Evolutionary conservation across 2,329 filamentous ascomycete genomes (phyloP).

Genomic region (Aspergillus sp.): DNA sequence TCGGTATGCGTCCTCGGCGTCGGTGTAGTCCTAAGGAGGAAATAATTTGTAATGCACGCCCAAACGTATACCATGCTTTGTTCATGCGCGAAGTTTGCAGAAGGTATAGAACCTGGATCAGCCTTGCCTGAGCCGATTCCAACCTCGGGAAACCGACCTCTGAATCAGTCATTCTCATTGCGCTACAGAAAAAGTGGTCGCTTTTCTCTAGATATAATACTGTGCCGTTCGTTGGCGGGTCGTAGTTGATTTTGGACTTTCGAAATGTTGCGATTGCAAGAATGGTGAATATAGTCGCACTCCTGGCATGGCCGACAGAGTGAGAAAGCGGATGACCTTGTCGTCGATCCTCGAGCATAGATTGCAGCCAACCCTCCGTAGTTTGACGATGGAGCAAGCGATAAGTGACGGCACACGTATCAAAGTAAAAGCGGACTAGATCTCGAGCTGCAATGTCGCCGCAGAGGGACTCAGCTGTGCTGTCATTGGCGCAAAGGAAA

Average conservation of each 20-base stretch:
- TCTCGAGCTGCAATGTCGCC: background rate
- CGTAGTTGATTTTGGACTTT: constrained; percentile 5
- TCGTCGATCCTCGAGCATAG: constrained; percentile 4
- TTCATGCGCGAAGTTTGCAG: constrained; percentile 47
- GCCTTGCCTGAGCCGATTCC: constrained; percentile 42
- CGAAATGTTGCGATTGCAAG: constrained; percentile 51
- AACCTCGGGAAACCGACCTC: constrained; percentile 41
- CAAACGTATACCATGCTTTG: constrained; percentile 49
- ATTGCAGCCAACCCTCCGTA: constrained; percentile 11
- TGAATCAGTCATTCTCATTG: constrained; percentile 32
- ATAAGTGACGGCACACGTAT: constrained; percentile 15
- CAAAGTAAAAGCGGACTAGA: constrained; percentile 12
- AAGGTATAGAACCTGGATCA: constrained; percentile 46
- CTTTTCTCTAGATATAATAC: background rate
- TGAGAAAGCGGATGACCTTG: constrained; percentile 31
- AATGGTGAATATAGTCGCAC: constrained; percentile 47
- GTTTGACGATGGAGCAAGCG: constrained; percentile 14
- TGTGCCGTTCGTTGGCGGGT: background rate
- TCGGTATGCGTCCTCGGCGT: constrained; percentile 12
- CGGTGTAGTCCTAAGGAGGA: constrained; percentile 25
- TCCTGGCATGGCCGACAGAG: constrained; percentile 38
- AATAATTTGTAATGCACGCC: constrained; percentile 40
- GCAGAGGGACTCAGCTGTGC: constrained; percentile 20
- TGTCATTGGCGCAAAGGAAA: constrained; percentile 41
- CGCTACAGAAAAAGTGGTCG: constrained; percentile 13